Evolutionary conservation across 768 basidiomycete species (phyloP).

Genomic region (Auriscalpium microsporum): DNA sequence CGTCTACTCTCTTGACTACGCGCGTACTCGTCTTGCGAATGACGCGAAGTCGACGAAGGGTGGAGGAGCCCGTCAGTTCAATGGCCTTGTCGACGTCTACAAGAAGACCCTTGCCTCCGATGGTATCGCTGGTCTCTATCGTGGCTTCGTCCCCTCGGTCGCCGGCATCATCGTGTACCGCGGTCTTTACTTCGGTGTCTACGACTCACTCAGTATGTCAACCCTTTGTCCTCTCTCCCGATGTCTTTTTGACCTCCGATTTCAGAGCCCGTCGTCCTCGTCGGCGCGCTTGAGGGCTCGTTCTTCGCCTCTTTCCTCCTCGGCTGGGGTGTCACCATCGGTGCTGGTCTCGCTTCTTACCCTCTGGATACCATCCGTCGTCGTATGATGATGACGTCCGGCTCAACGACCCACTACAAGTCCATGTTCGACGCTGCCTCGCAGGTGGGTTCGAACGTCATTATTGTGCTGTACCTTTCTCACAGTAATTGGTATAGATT

Average conservation of each 20-base stretch:
- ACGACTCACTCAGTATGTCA: slow-evolving; percentile 80
- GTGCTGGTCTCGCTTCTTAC: slow-evolving; percentile 98
- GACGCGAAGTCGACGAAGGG: slow-evolving; percentile 94
- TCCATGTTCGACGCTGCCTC: slow-evolving; percentile 96
- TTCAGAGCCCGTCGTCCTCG: slow-evolving; percentile 92
- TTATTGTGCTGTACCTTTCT: too few species aligned
- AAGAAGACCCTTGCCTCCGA: slow-evolving; percentile 95
- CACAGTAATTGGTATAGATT: slow-evolving; percentile 34
- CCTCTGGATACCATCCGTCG: slow-evolving; percentile 95
- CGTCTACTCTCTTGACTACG: slow-evolving; percentile 99
- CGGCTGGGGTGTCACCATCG: slow-evolving; percentile 98
- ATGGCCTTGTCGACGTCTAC: slow-evolving; percentile 96
- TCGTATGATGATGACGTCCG: slow-evolving; percentile 99
- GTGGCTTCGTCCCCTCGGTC: slow-evolving; percentile 98
- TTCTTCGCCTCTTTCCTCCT: slow-evolving; percentile 96
- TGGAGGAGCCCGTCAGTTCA: slow-evolving; percentile 94
- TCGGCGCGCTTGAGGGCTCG: slow-evolving; percentile 89
- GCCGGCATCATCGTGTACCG: slow-evolving; percentile 99
- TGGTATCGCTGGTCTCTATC: slow-evolving; percentile 98
- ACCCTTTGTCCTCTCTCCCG: not conserved
- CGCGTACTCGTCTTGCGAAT: slow-evolving; percentile 98
- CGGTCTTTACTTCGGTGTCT: slow-evolving; percentile 98
- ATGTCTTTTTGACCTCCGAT: slow-evolving; percentile 12
- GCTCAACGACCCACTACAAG: slow-evolving; percentile 93
- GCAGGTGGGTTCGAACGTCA: slow-evolving; percentile 30